These are phyloP conservation scores for Hydnomerulius pinastri DNA, from an alignment of 768 basidiomycete genomes.

Conservation along the genomic window DNA sequence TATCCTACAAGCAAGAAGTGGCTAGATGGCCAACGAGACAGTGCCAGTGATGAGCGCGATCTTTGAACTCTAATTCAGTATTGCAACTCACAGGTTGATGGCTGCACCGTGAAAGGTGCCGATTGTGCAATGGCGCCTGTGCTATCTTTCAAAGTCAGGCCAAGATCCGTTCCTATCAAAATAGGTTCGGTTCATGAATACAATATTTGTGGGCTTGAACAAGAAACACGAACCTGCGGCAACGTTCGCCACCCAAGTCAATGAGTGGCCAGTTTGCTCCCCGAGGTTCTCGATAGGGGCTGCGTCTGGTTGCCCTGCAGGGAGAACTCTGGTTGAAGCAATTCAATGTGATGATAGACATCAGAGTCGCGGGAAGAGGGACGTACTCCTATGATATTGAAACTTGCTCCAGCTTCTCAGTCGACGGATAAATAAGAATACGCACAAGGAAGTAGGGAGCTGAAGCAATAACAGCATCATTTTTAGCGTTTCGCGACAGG, in stretches of 20 bases:
- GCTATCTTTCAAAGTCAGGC: constrained; percentile 54
- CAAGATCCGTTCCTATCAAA: constrained; percentile 45
- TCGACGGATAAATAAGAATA: too few relatives aligned
- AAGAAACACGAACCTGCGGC: constrained; percentile 39
- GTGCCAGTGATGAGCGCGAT: neutral
- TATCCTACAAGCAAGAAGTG: constrained; percentile 1
- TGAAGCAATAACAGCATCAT: constrained; percentile 20
- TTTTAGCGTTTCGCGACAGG: constrained; percentile 7
- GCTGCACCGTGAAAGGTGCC: constrained; percentile 47
- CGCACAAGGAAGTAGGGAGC: constrained; percentile 62
- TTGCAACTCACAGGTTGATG: constrained; percentile 4
- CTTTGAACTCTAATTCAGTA: neutral
- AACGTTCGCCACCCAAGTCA: constrained; percentile 56
- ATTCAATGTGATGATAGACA: neutral
- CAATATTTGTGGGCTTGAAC: neutral
- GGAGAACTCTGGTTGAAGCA: constrained; percentile 46
- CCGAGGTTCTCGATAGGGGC: constrained; percentile 49
- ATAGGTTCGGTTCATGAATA: neutral
- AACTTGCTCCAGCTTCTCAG: too few relatives aligned
- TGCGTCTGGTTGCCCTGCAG: constrained; percentile 44
- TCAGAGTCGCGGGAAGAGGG: neutral
- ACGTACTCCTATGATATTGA: constrained; percentile 35
- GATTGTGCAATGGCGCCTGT: constrained; percentile 49
- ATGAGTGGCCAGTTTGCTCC: constrained; percentile 33
- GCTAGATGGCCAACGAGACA: constrained; percentile 5